These are phyloP conservation scores for Isabelozyma rhagii DNA, from an alignment of 805 yeast genomes.

Conservation along the genomic window DNA sequence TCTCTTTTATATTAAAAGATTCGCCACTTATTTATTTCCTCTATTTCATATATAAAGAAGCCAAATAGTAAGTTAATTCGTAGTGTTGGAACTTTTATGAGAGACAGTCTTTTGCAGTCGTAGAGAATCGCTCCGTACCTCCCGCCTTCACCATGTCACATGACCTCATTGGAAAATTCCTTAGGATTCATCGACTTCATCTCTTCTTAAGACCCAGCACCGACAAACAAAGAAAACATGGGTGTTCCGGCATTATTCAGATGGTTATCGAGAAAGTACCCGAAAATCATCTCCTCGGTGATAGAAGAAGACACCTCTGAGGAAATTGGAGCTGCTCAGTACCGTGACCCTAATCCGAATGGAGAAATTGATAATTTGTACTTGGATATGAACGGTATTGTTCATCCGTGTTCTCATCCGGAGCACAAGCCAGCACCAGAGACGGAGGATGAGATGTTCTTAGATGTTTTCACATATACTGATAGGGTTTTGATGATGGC, in stretches of 20 bases:
- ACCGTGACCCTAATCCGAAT: slow-evolving; percentile 80
- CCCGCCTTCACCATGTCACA: neutral
- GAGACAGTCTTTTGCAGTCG: too few species aligned
- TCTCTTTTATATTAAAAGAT: too few species aligned
- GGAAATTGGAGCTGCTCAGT: slow-evolving; percentile 64
- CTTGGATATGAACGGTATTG: slow-evolving; percentile 98
- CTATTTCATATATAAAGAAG: too few species aligned
- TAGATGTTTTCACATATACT: slow-evolving; percentile 89
- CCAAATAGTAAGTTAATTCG: too few species aligned
- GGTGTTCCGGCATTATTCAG: slow-evolving; percentile 98
- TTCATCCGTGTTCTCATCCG: slow-evolving; percentile 98
- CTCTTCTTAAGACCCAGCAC: too few species aligned
- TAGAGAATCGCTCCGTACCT: too few species aligned
- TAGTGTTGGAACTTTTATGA: too few species aligned
- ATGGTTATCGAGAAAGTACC: slow-evolving; percentile 92
- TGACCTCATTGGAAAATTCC: neutral
- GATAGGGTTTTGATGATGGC: slow-evolving; percentile 92
- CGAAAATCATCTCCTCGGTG: slow-evolving; percentile 90
- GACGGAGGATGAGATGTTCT: slow-evolving; percentile 94
- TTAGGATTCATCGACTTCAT: too few species aligned
- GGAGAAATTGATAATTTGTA: slow-evolving; percentile 94
- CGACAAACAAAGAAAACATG: slow-evolving; percentile 35
- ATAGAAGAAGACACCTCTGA: slow-evolving; percentile 68
- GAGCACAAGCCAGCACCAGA: slow-evolving; percentile 95
- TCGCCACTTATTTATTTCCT: too few species aligned